Conservation (phyloP, 768 basidiomycete species). For the Leccinum uliginosum region DNA sequence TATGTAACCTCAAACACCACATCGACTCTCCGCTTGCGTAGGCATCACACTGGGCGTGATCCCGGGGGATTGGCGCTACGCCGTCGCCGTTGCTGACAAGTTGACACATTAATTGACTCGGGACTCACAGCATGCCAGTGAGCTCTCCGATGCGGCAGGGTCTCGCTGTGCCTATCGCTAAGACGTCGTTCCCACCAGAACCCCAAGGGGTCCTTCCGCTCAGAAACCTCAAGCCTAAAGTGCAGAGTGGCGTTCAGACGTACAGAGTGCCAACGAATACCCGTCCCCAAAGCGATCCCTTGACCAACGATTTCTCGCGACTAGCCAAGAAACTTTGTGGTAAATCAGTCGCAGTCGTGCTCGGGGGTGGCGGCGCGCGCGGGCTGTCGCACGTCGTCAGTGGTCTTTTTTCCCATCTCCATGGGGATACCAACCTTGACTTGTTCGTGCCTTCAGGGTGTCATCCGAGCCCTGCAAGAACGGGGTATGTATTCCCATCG, state of each 20-base stretch:
- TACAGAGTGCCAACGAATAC: conserved; percentile 64
- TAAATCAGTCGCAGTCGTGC: conserved; percentile 86
- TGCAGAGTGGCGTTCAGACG: conserved; percentile 83
- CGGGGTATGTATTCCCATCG: conserved; percentile 89
- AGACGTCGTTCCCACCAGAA: conserved; percentile 63
- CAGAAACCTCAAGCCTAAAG: conserved; percentile 89
- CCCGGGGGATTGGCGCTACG: too few species aligned
- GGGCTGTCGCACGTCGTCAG: conserved; percentile 70
- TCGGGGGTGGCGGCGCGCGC: conserved; percentile 97
- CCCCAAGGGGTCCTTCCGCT: conserved; percentile 85
- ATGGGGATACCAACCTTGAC: conserved; percentile 8
- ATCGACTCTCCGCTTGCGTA: too few species aligned
- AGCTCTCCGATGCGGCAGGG: too few species aligned
- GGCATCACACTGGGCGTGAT: too few species aligned
- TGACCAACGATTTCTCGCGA: conserved; percentile 88
- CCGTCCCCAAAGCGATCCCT: conserved; percentile 71
- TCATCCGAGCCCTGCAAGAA: conserved; percentile 88
- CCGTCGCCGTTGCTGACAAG: too few species aligned
- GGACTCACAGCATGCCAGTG: too few species aligned
- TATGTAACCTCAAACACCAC: conserved; percentile 4
- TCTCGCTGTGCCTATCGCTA: conserved; percentile 59
- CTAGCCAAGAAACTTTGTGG: conserved; percentile 90
- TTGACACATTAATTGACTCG: too few species aligned
- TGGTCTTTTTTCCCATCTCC: conserved; percentile 19
- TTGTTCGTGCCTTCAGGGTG: conserved; percentile 51